Evolutionary conservation across 2,329 filamentous ascomycete species (phyloP).

Genomic region (Drechmeria coniospora): DNA sequence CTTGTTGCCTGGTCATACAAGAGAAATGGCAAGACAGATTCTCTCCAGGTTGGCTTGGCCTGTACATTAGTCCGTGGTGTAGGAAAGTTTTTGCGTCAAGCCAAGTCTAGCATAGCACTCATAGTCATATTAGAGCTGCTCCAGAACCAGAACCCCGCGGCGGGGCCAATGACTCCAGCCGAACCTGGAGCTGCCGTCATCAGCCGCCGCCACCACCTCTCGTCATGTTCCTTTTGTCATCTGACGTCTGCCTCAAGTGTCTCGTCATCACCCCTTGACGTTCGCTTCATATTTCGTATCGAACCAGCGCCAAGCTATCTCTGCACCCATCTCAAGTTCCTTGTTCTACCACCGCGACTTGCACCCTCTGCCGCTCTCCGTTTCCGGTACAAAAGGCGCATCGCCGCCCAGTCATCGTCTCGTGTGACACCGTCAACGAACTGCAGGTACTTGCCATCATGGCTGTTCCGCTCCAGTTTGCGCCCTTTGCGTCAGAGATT

Average conservation of each 20-base stretch:
- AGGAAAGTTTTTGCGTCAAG: too few species aligned
- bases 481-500: slow-evolving; percentile 84
- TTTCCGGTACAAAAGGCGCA: not conserved
- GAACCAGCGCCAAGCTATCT: too few species aligned
- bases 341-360: too few species aligned
- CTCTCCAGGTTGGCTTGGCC: too few species aligned
- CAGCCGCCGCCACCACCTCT: slow-evolving; percentile 5
- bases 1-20: too few species aligned
- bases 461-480: slow-evolving; percentile 47
- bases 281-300: not conserved
- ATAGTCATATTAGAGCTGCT: not conserved
- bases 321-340: too few species aligned
- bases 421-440: not conserved
- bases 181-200: not conserved
- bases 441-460: too few species aligned
- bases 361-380: too few species aligned
- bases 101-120: too few species aligned
- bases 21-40: too few species aligned
- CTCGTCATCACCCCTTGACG: not conserved
- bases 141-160: slow-evolving; percentile 7
- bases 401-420: not conserved
- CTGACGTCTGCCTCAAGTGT: slow-evolving; percentile 6
- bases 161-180: slow-evolving; percentile 8
- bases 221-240: slow-evolving; percentile 9
- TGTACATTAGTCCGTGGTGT: too few species aligned